Evolutionary conservation across 176 grass and related monocot genomes (phyloP).

Genomic region (Panicum miliaceum): DNA sequence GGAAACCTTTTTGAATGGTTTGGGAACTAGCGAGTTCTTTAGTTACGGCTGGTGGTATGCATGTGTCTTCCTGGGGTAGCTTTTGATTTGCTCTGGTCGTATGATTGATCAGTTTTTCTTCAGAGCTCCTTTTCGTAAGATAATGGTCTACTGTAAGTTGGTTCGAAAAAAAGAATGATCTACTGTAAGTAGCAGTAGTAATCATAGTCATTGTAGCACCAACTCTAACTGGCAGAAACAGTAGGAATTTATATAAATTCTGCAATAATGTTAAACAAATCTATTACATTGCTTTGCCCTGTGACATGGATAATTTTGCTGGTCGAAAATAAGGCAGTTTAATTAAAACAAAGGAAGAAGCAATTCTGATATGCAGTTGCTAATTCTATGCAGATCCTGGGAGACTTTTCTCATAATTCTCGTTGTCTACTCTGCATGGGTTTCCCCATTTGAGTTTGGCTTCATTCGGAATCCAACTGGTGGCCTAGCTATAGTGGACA

Average conservation of each 20-base stretch:
- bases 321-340: constrained; percentile 20
- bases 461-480: constrained; percentile 65
- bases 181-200: not conserved
- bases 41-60: not conserved
- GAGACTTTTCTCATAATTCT: constrained; percentile 85
- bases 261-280: constrained; percentile 17
- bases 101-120: not conserved
- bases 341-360: constrained; percentile 1
- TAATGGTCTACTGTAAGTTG: not conserved
- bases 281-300: not conserved
- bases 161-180: no score
- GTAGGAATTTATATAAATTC: not conserved
- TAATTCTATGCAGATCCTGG: constrained; percentile 67
- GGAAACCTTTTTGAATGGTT: constrained; percentile 23
- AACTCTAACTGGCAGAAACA: not conserved
- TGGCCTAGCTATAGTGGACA: constrained; percentile 63
- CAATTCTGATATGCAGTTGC: constrained; percentile 30
- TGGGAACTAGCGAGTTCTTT: constrained; percentile 20
- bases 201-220: not conserved
- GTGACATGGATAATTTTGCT: not conserved
- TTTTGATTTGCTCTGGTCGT: not conserved
- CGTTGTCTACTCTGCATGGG: constrained; percentile 91
- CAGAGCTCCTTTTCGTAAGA: not conserved
- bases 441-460: constrained; percentile 95
- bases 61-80: not conserved